Conservation (phyloP, 345 rosid genomes). For the Eucalyptus albens region DNA sequence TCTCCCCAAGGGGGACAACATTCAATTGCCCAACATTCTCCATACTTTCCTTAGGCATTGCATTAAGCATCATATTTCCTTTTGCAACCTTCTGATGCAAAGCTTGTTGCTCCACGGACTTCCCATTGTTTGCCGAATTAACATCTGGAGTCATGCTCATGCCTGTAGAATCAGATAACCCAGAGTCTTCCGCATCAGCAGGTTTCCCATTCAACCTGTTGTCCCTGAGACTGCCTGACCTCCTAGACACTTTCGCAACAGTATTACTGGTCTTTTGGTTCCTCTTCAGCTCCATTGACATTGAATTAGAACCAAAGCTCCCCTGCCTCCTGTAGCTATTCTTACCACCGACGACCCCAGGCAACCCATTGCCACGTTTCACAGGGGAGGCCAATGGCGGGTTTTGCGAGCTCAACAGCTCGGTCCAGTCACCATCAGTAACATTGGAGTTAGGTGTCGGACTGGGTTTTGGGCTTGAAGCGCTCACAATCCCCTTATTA, state of each 20-base stretch:
- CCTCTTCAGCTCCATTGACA: slow-evolving; percentile 33
- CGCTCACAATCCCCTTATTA: slow-evolving; percentile 9
- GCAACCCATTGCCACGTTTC: slow-evolving; percentile 21
- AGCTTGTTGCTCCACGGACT: slow-evolving; percentile 2
- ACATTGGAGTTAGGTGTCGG: neutral
- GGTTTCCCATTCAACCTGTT: slow-evolving; percentile 33
- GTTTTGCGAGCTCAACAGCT: slow-evolving; percentile 49
- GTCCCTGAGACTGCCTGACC: slow-evolving; percentile 4
- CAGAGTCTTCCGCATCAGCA: slow-evolving; percentile 36
- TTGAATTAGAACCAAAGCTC: slow-evolving; percentile 14
- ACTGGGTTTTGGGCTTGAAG: slow-evolving; percentile 21
- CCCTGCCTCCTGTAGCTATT: slow-evolving; percentile 38
- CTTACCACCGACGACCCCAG: slow-evolving; percentile 27
- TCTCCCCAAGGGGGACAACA: slow-evolving; percentile 8
- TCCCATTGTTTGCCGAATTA: slow-evolving; percentile 23
- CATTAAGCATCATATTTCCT: neutral
- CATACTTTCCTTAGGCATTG: slow-evolving; percentile 8
- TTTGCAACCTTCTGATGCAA: slow-evolving; percentile 8
- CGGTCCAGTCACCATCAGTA: slow-evolving; percentile 88
- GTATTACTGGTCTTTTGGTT: slow-evolving; percentile 16
- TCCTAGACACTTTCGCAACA: slow-evolving; percentile 10
- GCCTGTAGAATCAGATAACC: slow-evolving; percentile 18
- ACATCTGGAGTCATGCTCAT: slow-evolving; percentile 27
- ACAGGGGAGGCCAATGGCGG: slow-evolving; percentile 8
- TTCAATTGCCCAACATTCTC: slow-evolving; percentile 16